phyloP scores from a whole-genome alignment of 345 rosid genomes.

The Trapa incisa region DNA sequence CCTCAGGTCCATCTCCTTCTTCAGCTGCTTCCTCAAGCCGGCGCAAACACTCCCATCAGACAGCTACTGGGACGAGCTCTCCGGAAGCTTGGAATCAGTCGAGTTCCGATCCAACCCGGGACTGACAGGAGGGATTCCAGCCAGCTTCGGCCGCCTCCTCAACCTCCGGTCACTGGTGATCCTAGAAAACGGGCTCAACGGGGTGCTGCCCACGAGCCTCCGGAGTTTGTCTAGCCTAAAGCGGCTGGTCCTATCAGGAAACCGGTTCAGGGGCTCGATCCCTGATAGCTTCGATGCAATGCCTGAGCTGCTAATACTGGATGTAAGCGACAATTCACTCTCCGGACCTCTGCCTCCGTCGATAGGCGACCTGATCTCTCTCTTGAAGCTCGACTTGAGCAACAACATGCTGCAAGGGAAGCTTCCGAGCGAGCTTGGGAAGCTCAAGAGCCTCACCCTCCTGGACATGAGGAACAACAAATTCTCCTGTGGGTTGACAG shows the following conservation, averaged over 20 bases:
- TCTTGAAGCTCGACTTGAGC: conserved; percentile 80
- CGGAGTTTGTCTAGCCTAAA: conserved; percentile 40
- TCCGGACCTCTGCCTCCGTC: conserved; percentile 52
- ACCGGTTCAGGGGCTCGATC: conserved; percentile 43
- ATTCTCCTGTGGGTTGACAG: conserved; percentile 52
- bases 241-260: conserved; percentile 64
- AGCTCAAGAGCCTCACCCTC: conserved; percentile 58
- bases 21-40: conserved; percentile 51
- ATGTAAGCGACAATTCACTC: conserved; percentile 58
- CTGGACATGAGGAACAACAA: conserved; percentile 67
- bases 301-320: conserved; percentile 49
- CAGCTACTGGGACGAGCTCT: conserved; percentile 42
- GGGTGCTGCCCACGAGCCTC: conserved; percentile 36
- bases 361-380: conserved; percentile 42
- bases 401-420: conserved; percentile 48
- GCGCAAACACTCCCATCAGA: conserved; percentile 19
- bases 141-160: conserved; percentile 33
- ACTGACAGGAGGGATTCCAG: conserved; percentile 57
- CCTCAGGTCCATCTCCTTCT: conserved; percentile 58
- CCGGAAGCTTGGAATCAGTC: conserved; percentile 42
- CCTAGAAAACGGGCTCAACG: conserved; percentile 52
- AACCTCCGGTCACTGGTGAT: conserved; percentile 68
- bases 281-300: conserved; percentile 42
- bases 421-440: conserved; percentile 36
- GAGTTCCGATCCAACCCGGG: conserved; percentile 79